phyloP scores from a whole-genome alignment of 2,329 filamentous ascomycete species.

The Aspergillus sp. region DNA sequence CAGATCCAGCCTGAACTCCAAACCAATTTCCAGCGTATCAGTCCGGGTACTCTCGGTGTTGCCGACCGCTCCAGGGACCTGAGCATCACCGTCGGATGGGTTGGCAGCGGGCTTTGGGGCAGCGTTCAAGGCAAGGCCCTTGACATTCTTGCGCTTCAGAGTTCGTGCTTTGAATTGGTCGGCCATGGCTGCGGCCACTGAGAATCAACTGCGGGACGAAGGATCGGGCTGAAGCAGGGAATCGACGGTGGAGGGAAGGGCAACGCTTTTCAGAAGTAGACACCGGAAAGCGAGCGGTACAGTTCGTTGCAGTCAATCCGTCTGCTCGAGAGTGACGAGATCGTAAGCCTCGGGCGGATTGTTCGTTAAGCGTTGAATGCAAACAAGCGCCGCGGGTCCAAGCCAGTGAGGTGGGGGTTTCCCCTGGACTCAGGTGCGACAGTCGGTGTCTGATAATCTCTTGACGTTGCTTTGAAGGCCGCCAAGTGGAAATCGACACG shows the following conservation, averaged over 20 bases:
- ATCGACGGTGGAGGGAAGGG: conserved; percentile 1
- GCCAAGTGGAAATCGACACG: not conserved
- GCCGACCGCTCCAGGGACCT: conserved; percentile 58
- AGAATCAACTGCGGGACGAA: conserved; percentile 2
- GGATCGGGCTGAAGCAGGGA: conserved; percentile 3
- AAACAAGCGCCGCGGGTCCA: conserved; percentile 13
- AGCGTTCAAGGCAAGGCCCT: conserved; percentile 84
- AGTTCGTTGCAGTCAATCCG: not conserved
- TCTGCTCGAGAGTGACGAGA: not conserved
- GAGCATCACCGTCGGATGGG: conserved; percentile 70
- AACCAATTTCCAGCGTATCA: conserved; percentile 87
- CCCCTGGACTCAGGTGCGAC: conserved; percentile 9
- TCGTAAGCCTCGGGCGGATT: not conserved
- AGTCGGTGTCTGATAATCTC: conserved; percentile 5
- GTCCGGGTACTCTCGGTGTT: conserved; percentile 60
- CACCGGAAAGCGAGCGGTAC: not conserved
- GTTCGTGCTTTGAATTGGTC: conserved; percentile 68
- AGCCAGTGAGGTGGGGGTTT: conserved; percentile 14
- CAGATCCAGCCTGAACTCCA: conserved; percentile 93
- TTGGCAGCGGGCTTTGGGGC: conserved; percentile 68
- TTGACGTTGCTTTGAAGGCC: not conserved
- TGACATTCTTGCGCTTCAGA: conserved; percentile 99
- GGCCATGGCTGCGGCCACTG: conserved; percentile 46
- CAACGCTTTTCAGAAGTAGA: not conserved
- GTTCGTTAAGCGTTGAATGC: conserved; percentile 14